Conservation (phyloP, 2,329 filamentous ascomycete genomes). For the Ambrosiella cleistominuta region DNA sequence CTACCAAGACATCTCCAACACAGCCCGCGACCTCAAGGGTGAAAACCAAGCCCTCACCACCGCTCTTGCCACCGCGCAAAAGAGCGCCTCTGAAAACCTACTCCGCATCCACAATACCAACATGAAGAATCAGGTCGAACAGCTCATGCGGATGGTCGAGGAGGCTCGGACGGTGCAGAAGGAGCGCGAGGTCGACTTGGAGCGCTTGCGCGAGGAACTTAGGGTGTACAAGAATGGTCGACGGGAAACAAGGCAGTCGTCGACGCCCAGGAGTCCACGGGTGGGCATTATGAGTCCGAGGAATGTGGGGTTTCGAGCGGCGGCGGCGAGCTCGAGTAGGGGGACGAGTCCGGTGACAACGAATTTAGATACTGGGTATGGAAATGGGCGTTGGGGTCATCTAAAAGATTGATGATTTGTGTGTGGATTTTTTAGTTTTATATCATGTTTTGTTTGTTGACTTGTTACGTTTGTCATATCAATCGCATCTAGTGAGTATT, state of each 20-base stretch:
- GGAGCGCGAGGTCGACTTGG: slow-evolving; percentile 36
- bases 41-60: slow-evolving; percentile 30
- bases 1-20: slow-evolving; percentile 41
- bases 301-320: slow-evolving; percentile 17
- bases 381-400: slow-evolving; percentile 27
- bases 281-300: slow-evolving; percentile 35
- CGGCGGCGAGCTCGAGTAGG: slow-evolving; percentile 25
- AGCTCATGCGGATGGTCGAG: slow-evolving; percentile 23
- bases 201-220: slow-evolving; percentile 31
- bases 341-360: slow-evolving; percentile 31
- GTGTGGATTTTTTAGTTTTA: neutral
- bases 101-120: slow-evolving; percentile 31
- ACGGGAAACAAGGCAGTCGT: slow-evolving; percentile 37
- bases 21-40: slow-evolving; percentile 26
- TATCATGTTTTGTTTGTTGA: neutral
- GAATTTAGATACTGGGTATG: slow-evolving; percentile 19
- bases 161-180: slow-evolving; percentile 26
- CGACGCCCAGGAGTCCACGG: slow-evolving; percentile 40
- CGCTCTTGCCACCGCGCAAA: slow-evolving; percentile 24
- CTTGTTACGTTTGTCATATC: neutral
- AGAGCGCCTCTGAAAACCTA: slow-evolving; percentile 28
- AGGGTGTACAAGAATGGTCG: slow-evolving; percentile 29
- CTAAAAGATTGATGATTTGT: slow-evolving; percentile 23
- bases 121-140: slow-evolving; percentile 20
- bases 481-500: neutral